These are phyloP conservation scores for Dendrobium officinale DNA, from an alignment of 106 monocot genomes.

Conservation along the genomic window DNA sequence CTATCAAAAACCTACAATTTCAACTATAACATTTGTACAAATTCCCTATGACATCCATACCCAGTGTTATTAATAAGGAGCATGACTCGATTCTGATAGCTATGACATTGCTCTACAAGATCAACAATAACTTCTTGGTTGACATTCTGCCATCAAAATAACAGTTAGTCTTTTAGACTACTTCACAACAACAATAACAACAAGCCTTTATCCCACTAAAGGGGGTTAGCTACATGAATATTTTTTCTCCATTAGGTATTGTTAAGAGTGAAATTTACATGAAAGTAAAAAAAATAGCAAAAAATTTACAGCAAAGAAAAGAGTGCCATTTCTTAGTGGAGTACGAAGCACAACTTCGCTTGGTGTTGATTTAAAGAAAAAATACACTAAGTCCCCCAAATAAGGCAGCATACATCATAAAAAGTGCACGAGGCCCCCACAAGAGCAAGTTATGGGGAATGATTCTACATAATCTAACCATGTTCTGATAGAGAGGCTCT, in stretches of 20 bases:
- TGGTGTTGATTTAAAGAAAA: too few species aligned
- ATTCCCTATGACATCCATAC: constrained; percentile 25
- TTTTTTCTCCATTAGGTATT: too few species aligned
- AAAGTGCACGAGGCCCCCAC: background rate
- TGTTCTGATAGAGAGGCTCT: too few species aligned
- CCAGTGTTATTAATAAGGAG: constrained; percentile 67
- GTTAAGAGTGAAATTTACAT: background rate
- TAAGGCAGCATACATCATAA: too few species aligned
- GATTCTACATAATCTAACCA: too few species aligned
- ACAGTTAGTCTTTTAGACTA: background rate
- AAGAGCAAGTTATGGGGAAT: background rate
- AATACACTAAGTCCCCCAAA: too few species aligned
- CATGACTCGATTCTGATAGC: constrained; percentile 67
- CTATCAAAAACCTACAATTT: constrained; percentile 4
- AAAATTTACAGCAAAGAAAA: background rate
- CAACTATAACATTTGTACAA: background rate
- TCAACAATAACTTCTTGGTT: constrained; percentile 92
- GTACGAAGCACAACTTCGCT: too few species aligned
- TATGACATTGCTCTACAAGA: constrained; percentile 83
- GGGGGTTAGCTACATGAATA: too few species aligned
- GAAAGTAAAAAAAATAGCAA: background rate
- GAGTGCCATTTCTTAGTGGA: too few species aligned
- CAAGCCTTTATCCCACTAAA: background rate
- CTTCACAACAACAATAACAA: background rate
- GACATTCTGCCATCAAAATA: constrained; percentile 34